Evolutionary conservation across 2,329 filamentous ascomycete species (phyloP), one percentile per base, ranked within the genome.

Genomic region (Conoideocrella luteorostrata): DNA sequence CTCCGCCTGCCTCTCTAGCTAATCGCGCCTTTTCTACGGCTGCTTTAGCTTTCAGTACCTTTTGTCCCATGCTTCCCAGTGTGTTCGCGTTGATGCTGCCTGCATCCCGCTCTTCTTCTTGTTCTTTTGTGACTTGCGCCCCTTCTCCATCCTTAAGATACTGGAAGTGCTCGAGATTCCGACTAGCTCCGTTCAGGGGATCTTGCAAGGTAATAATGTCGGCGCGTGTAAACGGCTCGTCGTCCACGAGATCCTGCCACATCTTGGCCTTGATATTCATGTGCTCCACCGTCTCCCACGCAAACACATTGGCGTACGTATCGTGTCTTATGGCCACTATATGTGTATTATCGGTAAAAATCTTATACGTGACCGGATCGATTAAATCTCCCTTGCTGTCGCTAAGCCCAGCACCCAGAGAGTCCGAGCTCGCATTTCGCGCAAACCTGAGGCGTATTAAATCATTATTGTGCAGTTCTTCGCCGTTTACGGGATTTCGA

Each of bases 131-230:
- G 39, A 84, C 63, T 3, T 81, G 74, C 4, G 78, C 80, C 36
- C 82, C 77, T 39, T 80, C 77, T 7, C 93, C 91, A 18, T 97
- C 88, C 56, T 89, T 80, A 43, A 98, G 66, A 56, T 89, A 90
- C 60, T 93, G 90, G 72, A 95, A 98, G 36, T 83, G 80, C 64
- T 83, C 89, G 49, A 96, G 72, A 61, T 97, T 86, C 52, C 91
- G 72, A 44, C 82, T 80, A 44, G 85, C 82, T 17, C 93, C 72
- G 62, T 95, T 95, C 60, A 95, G 90, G 10, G 93, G 93, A 61
- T 98, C 93, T 61, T 98, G 94, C 9, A 98, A 70, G 0, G 89
- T 96, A 58, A 98, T 95, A 48, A 98, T 91, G 64, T 98, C 93
- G 55, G 86, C 86, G 49, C 93, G 79, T 23, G 79, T 79, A 57